Evolutionary conservation across 2,329 filamentous ascomycete genomes (phyloP).

Genomic region (Hypoxylon rubiginosum): DNA sequence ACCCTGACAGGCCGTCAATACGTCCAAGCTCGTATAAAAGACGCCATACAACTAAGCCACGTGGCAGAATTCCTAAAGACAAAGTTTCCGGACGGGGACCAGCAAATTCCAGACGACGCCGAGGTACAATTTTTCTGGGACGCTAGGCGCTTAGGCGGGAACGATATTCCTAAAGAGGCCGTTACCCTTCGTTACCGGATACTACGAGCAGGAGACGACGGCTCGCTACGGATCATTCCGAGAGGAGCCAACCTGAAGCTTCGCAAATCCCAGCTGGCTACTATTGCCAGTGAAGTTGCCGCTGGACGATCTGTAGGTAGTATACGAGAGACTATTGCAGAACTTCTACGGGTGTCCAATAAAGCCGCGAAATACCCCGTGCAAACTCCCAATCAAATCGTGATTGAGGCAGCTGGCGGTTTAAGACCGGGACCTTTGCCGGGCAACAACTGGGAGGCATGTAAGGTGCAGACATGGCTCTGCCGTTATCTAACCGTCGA

Average conservation of each 20-base stretch:
- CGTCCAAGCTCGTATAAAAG: constrained; percentile 36
- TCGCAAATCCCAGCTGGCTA: constrained; percentile 22
- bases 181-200: constrained; percentile 42
- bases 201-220: constrained; percentile 33
- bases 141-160: constrained; percentile 24
- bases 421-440: constrained; percentile 49
- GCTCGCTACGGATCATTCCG: constrained; percentile 39
- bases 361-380: constrained; percentile 23
- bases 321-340: constrained; percentile 46
- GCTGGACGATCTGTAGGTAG: constrained; percentile 48
- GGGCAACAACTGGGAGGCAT: constrained; percentile 52
- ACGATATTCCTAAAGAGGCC: constrained; percentile 35
- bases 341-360: constrained; percentile 33
- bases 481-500: constrained; percentile 51
- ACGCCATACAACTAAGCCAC: constrained; percentile 31
- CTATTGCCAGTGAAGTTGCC: constrained; percentile 40
- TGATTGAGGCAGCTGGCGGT: constrained; percentile 50
- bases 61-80: constrained; percentile 32
- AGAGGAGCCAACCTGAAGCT: constrained; percentile 23
- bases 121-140: constrained; percentile 38
- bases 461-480: constrained; percentile 49
- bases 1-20: constrained; percentile 28
- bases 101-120: constrained; percentile 35
- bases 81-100: constrained; percentile 19
- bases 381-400: constrained; percentile 47